A percentile compares a stretch with the other conserved stretches of the same genome.
Conservation (phyloP, 257 asterid genomes). For the Paraleonurus japonicus region DNA sequence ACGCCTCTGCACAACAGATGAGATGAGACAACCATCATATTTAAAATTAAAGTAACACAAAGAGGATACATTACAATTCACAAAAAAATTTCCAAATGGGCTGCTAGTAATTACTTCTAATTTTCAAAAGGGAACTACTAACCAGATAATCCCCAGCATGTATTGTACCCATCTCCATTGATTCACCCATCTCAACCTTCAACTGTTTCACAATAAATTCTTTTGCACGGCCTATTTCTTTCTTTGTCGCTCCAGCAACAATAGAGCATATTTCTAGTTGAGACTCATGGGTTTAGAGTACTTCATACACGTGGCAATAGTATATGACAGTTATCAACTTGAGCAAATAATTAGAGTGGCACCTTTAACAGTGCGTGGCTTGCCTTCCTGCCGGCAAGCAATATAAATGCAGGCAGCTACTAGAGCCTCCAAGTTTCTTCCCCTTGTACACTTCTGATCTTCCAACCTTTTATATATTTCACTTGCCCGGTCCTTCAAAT, state of each 20-base stretch:
- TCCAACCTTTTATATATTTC: constrained; percentile 85
- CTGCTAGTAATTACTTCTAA: background rate
- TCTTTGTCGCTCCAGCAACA: constrained; percentile 87
- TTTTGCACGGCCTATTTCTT: constrained; percentile 93
- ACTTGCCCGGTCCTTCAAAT: constrained; percentile 72
- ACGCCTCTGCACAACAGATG: constrained; percentile 54
- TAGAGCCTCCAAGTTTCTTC: constrained; percentile 81
- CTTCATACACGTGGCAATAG: constrained; percentile 30
- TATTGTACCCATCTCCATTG: constrained; percentile 93
- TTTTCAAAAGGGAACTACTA: constrained; percentile 22
- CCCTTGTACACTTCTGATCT: constrained; percentile 91
- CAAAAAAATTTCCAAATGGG: background rate
- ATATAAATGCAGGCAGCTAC: constrained; percentile 92
- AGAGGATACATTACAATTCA: too few relatives aligned
- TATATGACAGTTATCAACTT: constrained; percentile 27
- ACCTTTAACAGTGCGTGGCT: constrained; percentile 94
- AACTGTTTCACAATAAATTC: constrained; percentile 85
- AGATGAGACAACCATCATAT: constrained; percentile 19
- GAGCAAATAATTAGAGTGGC: constrained; percentile 34
- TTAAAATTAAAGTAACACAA: too few relatives aligned
- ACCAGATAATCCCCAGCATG: constrained; percentile 96
- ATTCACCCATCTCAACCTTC: constrained; percentile 93
- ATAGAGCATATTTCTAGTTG: constrained; percentile 81
- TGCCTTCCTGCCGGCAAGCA: constrained; percentile 90
- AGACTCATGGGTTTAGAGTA: constrained; percentile 47